Evolutionary conservation across 2,329 filamentous ascomycete genomes (phyloP).

Genomic region (Fusarium stilboides): DNA sequence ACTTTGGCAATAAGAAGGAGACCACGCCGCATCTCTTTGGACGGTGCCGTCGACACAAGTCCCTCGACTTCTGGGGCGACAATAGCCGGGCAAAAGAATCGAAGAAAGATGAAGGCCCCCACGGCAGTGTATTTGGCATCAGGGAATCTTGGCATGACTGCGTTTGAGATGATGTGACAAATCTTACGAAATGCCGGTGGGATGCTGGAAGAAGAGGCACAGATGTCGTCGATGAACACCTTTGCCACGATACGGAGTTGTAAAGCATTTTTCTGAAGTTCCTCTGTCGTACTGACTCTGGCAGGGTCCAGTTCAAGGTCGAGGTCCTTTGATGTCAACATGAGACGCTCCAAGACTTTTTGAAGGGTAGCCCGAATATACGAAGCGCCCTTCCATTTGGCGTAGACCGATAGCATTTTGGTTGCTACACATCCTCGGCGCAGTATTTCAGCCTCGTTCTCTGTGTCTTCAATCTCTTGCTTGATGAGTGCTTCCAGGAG

Average conservation of each 20-base stretch:
- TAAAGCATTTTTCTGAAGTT: slow-evolving; percentile 76
- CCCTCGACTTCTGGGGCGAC: slow-evolving; percentile 79
- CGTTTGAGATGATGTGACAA: slow-evolving; percentile 74
- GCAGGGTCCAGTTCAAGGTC: slow-evolving; percentile 78
- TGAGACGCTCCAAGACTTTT: slow-evolving; percentile 76
- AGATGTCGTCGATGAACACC: slow-evolving; percentile 80
- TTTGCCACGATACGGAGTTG: slow-evolving; percentile 78
- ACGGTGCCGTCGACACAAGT: slow-evolving; percentile 72
- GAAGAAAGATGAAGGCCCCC: slow-evolving; percentile 78
- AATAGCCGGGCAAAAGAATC: slow-evolving; percentile 81
- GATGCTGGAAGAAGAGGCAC: slow-evolving; percentile 72
- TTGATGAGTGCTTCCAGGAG: slow-evolving; percentile 77
- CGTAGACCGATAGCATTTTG: slow-evolving; percentile 80
- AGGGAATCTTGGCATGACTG: slow-evolving; percentile 75
- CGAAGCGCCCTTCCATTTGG: slow-evolving; percentile 77
- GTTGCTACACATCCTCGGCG: slow-evolving; percentile 80
- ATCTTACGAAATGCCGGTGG: slow-evolving; percentile 77
- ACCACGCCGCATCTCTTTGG: slow-evolving; percentile 78
- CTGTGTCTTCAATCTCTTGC: slow-evolving; percentile 79
- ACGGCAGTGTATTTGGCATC: slow-evolving; percentile 81
- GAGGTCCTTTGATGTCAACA: slow-evolving; percentile 76
- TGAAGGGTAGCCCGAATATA: slow-evolving; percentile 77
- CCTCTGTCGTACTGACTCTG: slow-evolving; percentile 71
- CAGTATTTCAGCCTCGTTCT: slow-evolving; percentile 77
- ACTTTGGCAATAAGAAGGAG: slow-evolving; percentile 79